Percentiles rank a stretch among this genome's conserved stretches.
These are phyloP conservation scores for Hygrophoropsis aurantiaca DNA, from an alignment of 768 basidiomycete species.

Conservation along the genomic window DNA sequence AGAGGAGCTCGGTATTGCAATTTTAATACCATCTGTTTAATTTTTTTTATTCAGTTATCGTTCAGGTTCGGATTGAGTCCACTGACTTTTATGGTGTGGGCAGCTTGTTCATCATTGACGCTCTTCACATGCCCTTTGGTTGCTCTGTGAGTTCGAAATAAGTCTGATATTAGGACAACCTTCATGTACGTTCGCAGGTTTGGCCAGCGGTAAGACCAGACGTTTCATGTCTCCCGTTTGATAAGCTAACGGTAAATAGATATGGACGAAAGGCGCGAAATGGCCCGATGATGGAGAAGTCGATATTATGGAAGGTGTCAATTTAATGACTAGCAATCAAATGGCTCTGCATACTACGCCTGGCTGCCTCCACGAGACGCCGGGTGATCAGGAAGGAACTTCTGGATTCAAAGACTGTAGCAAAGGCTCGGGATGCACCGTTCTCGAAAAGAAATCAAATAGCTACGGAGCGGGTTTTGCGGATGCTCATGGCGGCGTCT, in stretches of 20 bases:
- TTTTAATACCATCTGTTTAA: background rate
- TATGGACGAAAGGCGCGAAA: constrained; percentile 43
- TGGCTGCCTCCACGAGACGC: constrained; percentile 33
- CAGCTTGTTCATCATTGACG: constrained; percentile 43
- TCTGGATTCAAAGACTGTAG: constrained; percentile 32
- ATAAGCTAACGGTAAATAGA: background rate
- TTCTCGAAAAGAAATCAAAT: constrained; percentile 39
- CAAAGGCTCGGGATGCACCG: constrained; percentile 41
- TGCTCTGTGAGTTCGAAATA: constrained; percentile 44
- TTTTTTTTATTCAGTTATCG: background rate
- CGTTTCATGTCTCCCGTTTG: background rate
- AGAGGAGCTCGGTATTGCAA: background rate
- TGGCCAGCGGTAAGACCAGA: constrained; percentile 38
- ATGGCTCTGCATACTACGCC: constrained; percentile 52
- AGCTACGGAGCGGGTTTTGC: constrained; percentile 52
- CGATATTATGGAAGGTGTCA: constrained; percentile 61
- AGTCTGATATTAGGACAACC: too few species aligned
- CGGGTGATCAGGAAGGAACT: constrained; percentile 30
- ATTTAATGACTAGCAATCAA: constrained; percentile 50
- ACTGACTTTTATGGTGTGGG: constrained; percentile 40
- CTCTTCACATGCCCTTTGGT: constrained; percentile 52
- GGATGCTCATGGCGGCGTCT: constrained; percentile 48
- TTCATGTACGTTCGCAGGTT: constrained; percentile 28
- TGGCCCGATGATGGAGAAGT: constrained; percentile 49
- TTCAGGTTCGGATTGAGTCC: constrained; percentile 43